A percentile compares a stretch with the other conserved stretches of the same genome.
Evolutionary conservation across 768 basidiomycete species (phyloP).

Genomic region (Pleurotus djamor): DNA sequence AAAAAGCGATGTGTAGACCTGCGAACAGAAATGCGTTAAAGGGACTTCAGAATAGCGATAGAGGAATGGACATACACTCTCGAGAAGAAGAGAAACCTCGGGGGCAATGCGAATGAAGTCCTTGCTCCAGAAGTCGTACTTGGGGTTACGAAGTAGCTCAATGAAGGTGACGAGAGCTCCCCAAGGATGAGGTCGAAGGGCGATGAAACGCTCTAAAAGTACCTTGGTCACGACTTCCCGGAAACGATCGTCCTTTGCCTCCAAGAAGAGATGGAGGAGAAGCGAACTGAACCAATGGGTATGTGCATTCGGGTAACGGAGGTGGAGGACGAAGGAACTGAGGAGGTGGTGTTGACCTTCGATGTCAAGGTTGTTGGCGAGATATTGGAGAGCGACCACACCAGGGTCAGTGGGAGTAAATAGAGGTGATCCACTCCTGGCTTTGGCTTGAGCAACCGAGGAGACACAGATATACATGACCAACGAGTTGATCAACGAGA

Average conservation of each 20-base stretch:
- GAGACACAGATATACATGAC: constrained; percentile 97
- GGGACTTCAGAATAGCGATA: constrained; percentile 6
- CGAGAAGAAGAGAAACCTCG: constrained; percentile 81
- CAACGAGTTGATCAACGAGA: constrained; percentile 88
- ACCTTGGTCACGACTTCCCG: constrained; percentile 86
- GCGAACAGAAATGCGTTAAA: constrained; percentile 2
- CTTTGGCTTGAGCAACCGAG: constrained; percentile 86
- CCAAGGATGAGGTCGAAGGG: constrained; percentile 96
- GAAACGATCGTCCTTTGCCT: constrained; percentile 75
- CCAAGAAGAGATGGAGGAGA: constrained; percentile 82
- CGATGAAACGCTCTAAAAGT: constrained; percentile 90
- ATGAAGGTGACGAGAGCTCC: constrained; percentile 93
- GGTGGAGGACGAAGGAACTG: constrained; percentile 89
- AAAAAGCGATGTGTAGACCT: constrained; percentile 81
- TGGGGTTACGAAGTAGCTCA: constrained; percentile 86
- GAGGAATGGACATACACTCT: constrained; percentile 58
- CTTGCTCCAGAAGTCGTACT: constrained; percentile 90
- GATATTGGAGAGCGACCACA: constrained; percentile 79
- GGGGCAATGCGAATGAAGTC: constrained; percentile 83
- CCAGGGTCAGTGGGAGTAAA: constrained; percentile 85
- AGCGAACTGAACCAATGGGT: constrained; percentile 97
- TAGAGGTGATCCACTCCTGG: constrained; percentile 74
- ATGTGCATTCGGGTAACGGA: constrained; percentile 98
- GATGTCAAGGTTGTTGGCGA: constrained; percentile 80
- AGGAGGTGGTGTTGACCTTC: constrained; percentile 98